phyloP scores from a whole-genome alignment of 306 rosid species.

The Cucurbita moschata region DNA sequence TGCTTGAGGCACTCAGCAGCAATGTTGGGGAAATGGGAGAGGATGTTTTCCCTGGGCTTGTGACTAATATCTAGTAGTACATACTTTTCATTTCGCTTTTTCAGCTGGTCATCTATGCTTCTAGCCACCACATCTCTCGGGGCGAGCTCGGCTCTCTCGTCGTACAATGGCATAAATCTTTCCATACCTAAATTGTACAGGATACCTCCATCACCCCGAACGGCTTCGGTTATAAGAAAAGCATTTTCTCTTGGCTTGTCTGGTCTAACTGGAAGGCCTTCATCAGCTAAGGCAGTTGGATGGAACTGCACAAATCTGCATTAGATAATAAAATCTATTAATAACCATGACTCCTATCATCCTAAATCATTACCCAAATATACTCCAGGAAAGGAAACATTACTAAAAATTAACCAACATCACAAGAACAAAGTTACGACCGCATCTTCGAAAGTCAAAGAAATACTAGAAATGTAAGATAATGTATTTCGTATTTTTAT shows the following conservation, averaged over 20 bases:
- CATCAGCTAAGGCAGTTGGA: slow-evolving; percentile 90
- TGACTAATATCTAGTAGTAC: slow-evolving; percentile 82
- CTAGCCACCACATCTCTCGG: slow-evolving; percentile 96
- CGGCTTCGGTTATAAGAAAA: slow-evolving; percentile 82
- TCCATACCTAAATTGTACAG: slow-evolving; percentile 75
- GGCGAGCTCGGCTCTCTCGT: slow-evolving; percentile 90
- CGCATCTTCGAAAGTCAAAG: not conserved
- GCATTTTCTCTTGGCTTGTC: slow-evolving; percentile 50
- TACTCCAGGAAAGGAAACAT: not conserved
- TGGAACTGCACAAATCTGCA: slow-evolving; percentile 92
- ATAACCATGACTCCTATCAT: not conserved
- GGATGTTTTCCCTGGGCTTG: slow-evolving; percentile 52
- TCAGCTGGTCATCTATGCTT: slow-evolving; percentile 89
- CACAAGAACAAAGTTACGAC: not conserved
- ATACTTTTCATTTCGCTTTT: slow-evolving; percentile 61
- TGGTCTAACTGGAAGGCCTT: slow-evolving; percentile 67
- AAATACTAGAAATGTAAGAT: not conserved
- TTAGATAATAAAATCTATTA: not conserved
- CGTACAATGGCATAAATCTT: slow-evolving; percentile 85
- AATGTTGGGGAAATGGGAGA: slow-evolving; percentile 73
- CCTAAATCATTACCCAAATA: not conserved
- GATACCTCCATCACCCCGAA: slow-evolving; percentile 84
- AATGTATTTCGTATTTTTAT: not conserved
- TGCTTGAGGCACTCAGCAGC: slow-evolving; percentile 56
- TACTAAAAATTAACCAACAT: not conserved